Evolutionary conservation across 2,329 filamentous ascomycete genomes (phyloP).

Genomic region (Aspergillus arachidicola): DNA sequence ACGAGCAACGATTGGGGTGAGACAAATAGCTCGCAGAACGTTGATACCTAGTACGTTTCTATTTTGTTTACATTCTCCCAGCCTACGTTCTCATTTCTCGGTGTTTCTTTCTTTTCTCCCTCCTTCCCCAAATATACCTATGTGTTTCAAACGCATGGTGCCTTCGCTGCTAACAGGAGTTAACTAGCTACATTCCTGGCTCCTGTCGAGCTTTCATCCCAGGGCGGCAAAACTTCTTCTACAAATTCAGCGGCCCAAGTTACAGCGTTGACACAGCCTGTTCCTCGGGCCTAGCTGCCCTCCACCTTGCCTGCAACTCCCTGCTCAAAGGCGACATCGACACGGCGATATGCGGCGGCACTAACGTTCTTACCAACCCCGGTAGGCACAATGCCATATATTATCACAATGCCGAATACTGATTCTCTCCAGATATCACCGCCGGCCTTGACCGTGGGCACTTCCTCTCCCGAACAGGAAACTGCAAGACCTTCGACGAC

Average conservation of each 20-base stretch:
- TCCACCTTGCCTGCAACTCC: slow-evolving; percentile 72
- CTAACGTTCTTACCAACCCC: slow-evolving; percentile 76
- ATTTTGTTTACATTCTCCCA: neutral
- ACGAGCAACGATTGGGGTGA: slow-evolving; percentile 78
- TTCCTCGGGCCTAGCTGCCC: slow-evolving; percentile 71
- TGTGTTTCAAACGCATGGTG: neutral
- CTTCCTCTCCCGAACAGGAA: slow-evolving; percentile 70
- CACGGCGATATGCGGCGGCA: slow-evolving; percentile 76
- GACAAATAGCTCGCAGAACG: slow-evolving; percentile 71
- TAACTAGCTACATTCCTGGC: slow-evolving; percentile 39
- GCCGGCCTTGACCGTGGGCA: slow-evolving; percentile 74
- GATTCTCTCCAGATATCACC: slow-evolving; percentile 34
- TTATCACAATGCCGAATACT: neutral
- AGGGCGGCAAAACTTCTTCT: slow-evolving; percentile 58
- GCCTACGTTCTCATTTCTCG: neutral
- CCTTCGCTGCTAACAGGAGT: slow-evolving; percentile 32
- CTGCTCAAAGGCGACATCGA: slow-evolving; percentile 77
- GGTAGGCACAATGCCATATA: slow-evolving; percentile 59
- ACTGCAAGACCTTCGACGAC: slow-evolving; percentile 80
- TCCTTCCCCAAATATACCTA: neutral
- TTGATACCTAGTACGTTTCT: slow-evolving; percentile 64
- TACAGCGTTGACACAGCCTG: slow-evolving; percentile 78
- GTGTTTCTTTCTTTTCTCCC: slow-evolving; percentile 15
- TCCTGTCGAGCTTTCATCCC: neutral
- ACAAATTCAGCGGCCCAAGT: slow-evolving; percentile 73